Evolutionary conservation across 768 basidiomycete species (phyloP).

Genomic region (Boletus pseudo-olivaceus): DNA sequence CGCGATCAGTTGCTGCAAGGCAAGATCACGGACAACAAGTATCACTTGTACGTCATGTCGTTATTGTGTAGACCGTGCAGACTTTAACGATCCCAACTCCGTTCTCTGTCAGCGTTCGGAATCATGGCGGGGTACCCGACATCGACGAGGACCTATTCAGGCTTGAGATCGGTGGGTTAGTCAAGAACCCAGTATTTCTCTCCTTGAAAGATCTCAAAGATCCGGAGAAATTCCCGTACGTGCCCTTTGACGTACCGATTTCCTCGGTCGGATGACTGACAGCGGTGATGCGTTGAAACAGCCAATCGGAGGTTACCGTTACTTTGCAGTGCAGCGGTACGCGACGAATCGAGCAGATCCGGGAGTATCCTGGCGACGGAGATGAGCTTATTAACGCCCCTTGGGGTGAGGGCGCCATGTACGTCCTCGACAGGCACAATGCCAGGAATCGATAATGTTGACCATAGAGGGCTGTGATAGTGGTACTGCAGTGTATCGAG

Average conservation of each 20-base stretch:
- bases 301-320: constrained; percentile 47
- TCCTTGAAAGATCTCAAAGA: constrained; percentile 49
- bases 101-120: constrained; percentile 40
- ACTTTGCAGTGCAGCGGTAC: constrained; percentile 57
- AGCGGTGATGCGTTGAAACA: constrained; percentile 8
- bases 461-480: constrained; percentile 20
- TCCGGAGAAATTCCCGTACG: constrained; percentile 44
- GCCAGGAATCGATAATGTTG: constrained; percentile 25
- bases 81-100: neutral
- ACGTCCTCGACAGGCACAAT: constrained; percentile 11
- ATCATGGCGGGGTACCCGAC: constrained; percentile 51
- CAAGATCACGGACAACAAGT: constrained; percentile 47
- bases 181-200: constrained; percentile 42
- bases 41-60: constrained; percentile 44
- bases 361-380: constrained; percentile 51
- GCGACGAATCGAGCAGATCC: constrained; percentile 49
- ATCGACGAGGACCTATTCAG: constrained; percentile 45
- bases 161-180: constrained; percentile 51
- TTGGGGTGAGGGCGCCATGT: constrained; percentile 55
- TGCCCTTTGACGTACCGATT: neutral
- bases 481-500: constrained; percentile 50
- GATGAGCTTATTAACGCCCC: constrained; percentile 52
- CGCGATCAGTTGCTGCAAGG: constrained; percentile 40
- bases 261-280: neutral
- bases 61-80: neutral